Evolutionary conservation across 2,329 filamentous ascomycete genomes (phyloP), one percentile per base, ranked within the genome.

Genomic region (Alternaria arborescens): DNA sequence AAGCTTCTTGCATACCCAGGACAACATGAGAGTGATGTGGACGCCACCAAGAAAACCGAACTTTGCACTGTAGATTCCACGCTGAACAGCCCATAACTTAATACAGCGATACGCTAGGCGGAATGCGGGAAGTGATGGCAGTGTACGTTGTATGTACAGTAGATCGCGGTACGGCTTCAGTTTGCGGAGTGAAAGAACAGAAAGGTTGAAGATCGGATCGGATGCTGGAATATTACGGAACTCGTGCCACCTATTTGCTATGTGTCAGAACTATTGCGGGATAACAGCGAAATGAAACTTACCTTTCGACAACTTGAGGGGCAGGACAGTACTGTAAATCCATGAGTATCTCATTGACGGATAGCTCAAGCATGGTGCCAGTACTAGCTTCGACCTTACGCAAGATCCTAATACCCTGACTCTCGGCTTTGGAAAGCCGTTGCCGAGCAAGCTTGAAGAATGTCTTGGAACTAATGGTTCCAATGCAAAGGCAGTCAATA

Each of bases 241-340:
- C 8, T 77, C 69, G 12, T 73, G 67, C 79, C 80, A 82, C 58
- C 78, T 79, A 51, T 26, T 48, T 8, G 26, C 18, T 12, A 12
- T 5, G 10, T 44, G 40, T 72, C 24, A 69, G 66, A 26, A 58
- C 8, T 28, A 47, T 5, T 12, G 26, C 5, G 26, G 32, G 7
- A 14, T 12, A 24, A 46, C 6, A 3, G 8, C 2, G 44, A 36
- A n/a, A 16, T 20, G 4, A 36, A 20, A 44, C 60, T 60, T 71
- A 82, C 79, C 80, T 82, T 71, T 88, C 82, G 3, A 86, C 81
- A 43, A 91, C 78, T 30, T 79, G 78, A 3, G 82, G 78, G 2
- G 88, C 86, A 6, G 87, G 83, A 64, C 88, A 90, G 71, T 91
- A 91, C 61, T 90, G 88, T 50, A 92, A 77, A 70, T 91, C 87